Evolutionary conservation across 2,329 filamentous ascomycete species (phyloP).

Genomic region (Xylaria sp.): DNA sequence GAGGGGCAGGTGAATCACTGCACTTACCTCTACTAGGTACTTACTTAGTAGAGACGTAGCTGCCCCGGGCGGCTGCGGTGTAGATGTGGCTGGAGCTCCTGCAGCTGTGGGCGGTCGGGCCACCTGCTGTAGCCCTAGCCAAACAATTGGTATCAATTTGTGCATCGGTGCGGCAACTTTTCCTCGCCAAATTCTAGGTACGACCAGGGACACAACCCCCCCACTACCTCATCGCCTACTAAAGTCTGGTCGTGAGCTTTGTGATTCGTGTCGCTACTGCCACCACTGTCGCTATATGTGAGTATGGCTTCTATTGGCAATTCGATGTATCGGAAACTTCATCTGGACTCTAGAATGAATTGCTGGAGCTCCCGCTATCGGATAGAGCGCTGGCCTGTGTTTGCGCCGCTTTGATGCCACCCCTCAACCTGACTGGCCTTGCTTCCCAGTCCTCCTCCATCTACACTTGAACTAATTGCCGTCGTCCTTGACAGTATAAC

Average conservation of each 20-base stretch:
- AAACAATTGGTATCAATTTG: constrained; percentile 43
- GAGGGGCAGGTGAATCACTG: not conserved
- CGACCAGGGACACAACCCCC: constrained; percentile 32
- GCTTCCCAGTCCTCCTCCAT: constrained; percentile 32
- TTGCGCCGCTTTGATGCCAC: constrained; percentile 26
- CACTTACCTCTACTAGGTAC: not conserved
- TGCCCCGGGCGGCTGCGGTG: not conserved
- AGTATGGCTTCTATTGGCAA: constrained; percentile 25
- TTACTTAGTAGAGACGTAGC: not conserved
- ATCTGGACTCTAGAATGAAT: not conserved
- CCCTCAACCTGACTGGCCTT: constrained; percentile 31
- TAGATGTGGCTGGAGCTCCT: not conserved
- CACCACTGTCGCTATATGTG: constrained; percentile 10
- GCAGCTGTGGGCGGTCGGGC: constrained; percentile 32
- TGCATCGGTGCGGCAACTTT: constrained; percentile 39
- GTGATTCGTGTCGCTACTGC: not conserved
- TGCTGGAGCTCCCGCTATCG: not conserved
- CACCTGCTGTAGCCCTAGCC: constrained; percentile 43
- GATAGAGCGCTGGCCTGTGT: constrained; percentile 15
- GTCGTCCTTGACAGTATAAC: constrained; percentile 16
- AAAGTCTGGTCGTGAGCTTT: constrained; percentile 24
- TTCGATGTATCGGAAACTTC: not conserved
- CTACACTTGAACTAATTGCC: constrained; percentile 21
- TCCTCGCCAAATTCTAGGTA: constrained; percentile 40
- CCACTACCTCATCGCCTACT: constrained; percentile 34